Base-by-base conservation (phyloP, 2,329 filamentous ascomycete genomes). In the Domatiomyces globalis region DNA sequence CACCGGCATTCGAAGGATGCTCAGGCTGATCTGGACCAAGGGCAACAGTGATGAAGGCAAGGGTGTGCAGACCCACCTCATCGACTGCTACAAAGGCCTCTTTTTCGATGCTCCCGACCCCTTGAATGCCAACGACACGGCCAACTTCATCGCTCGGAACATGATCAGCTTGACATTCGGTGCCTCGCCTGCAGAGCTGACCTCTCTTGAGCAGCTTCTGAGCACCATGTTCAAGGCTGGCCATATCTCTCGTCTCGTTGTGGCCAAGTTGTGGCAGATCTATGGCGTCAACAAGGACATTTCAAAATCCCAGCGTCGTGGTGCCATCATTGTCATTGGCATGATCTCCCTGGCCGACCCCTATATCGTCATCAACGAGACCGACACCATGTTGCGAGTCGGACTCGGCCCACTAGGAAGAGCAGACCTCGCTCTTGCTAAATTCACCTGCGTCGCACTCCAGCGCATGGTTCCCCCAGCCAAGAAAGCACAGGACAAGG, bases 91-190 rank as follows among this genome's bases (percentile, higher is more conserved):
- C 73, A 92, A 85, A 64, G 82, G 87, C 18, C 78, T 98, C 0
- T 98, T 96, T 69, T 98, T 98, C 62, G 87, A 95, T 63, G 89
- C 94, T 0, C 92, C 92, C 0, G 87, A 88, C 54, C 82, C 82
- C 4, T 95, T 95, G 69, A 87, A 78, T 53, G 73, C 81, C 27
- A 95, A 95, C 59, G 89, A 95, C 63, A 83, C 89, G 2, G 89
- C 92, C 46, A 95, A 94, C 66, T 98, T 94, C 65, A 84, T 98
- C 62, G 90, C 90, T 22, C 81, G 89, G 56, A 98, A 96, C 69
- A 98, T 98, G 90, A 96, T 96, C 68, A 95, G 89, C 74, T 71
- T 98, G 63, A 98, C 92, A 0, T 96, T 95, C 66, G 90, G 89
- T 25, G 89, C 90, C 1, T 94, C 90, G 0, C 87, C 90, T 0